A percentile compares a stretch with the other conserved stretches of the same genome.
Evolutionary conservation across 306 rosid species (phyloP).

Genomic region (Begonia peltatifolia): DNA sequence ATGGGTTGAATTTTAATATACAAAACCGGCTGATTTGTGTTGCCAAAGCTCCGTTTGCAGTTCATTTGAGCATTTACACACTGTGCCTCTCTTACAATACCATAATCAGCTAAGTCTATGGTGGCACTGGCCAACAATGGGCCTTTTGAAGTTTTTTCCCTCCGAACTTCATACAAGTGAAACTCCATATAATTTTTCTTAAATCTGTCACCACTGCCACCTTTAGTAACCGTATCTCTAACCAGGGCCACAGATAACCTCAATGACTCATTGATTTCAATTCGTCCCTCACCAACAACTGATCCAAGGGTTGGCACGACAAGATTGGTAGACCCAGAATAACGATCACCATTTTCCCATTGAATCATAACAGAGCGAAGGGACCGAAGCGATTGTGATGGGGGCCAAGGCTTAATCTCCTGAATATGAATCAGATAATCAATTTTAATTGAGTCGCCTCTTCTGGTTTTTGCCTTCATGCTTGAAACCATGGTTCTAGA

Average conservation of each 20-base stretch:
- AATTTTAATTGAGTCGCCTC: conserved; percentile 41
- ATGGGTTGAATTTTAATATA: conserved; percentile 53
- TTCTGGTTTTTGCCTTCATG: conserved; percentile 49
- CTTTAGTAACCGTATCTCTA: conserved; percentile 57
- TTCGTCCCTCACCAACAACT: conserved; percentile 60
- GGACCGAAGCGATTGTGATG: conserved; percentile 37
- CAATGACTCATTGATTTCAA: conserved; percentile 70
- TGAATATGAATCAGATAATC: conserved; percentile 43
- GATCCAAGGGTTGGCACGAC: conserved; percentile 62
- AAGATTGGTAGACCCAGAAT: conserved; percentile 47
- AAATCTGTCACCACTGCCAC: conserved; percentile 38
- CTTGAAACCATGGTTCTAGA: conserved; percentile 49
- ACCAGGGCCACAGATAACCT: conserved; percentile 52
- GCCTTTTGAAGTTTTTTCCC: conserved; percentile 70
- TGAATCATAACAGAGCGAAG: conserved; percentile 42
- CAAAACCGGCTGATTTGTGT: conserved; percentile 66
- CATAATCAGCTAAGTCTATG: conserved; percentile 78
- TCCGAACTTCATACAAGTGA: conserved; percentile 67
- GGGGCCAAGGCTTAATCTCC: conserved; percentile 81
- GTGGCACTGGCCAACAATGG: conserved; percentile 74
- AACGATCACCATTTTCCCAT: conserved; percentile 61
- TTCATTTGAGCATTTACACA: conserved; percentile 45
- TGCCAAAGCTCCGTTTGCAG: conserved; percentile 71
- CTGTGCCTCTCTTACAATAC: conserved; percentile 42
- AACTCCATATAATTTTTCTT: conserved; percentile 76